A percentile compares a stretch with the other conserved stretches of the same genome.
Conservation (phyloP, 495 filamentous ascomycete species). For the Penicillium daleae region DNA sequence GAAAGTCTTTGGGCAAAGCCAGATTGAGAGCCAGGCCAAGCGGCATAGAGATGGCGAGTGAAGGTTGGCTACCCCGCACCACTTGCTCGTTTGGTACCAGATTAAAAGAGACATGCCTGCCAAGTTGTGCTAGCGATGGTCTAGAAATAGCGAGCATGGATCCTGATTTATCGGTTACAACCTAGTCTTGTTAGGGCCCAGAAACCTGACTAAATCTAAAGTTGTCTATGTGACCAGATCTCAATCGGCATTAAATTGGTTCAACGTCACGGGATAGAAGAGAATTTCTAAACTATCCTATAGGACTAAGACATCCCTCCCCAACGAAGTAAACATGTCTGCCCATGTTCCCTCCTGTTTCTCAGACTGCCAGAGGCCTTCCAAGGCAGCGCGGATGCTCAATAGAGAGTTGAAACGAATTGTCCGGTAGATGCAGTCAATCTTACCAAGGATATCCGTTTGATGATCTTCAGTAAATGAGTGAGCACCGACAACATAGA, state of each 20-base stretch:
- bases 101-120: no score
- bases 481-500: conserved; percentile 26
- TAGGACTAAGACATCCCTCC: conserved; percentile 23
- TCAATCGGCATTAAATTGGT: no score
- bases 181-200: no score
- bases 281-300: no score
- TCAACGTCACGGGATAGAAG: no score
- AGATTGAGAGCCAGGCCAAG: neutral
- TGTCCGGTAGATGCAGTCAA: conserved; percentile 19
- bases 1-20: conserved; percentile 17
- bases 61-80: neutral
- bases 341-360: conserved; percentile 21
- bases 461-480: conserved; percentile 21
- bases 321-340: conserved; percentile 23
- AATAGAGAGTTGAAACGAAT: conserved; percentile 23
- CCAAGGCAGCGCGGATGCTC: conserved; percentile 19
- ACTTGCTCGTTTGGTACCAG: neutral
- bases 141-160: no score
- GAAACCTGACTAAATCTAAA: no score
- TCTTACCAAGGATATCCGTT: conserved; percentile 15
- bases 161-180: no score
- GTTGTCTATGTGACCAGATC: no score
- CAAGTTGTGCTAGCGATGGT: no score
- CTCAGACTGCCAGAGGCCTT: conserved; percentile 13
- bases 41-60: neutral